phyloP scores from a whole-genome alignment of 169 alveolate species.

The Ichthyophthirius multifiliis region DNA sequence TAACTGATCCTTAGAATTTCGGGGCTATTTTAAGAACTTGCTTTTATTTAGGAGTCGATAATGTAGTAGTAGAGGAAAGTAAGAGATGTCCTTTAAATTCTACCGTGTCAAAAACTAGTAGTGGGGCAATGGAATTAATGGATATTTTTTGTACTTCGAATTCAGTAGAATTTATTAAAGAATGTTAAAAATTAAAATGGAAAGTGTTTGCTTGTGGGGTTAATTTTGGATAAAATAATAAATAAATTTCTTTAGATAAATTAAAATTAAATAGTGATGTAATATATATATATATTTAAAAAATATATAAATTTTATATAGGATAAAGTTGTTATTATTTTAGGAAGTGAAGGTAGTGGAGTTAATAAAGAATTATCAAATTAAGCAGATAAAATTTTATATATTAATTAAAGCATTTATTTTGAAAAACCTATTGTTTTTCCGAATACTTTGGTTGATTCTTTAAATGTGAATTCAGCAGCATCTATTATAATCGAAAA shows the following conservation, averaged over 20 bases:
- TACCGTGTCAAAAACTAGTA: constrained; percentile 51
- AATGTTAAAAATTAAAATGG: background rate
- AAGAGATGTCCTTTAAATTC: constrained; percentile 50
- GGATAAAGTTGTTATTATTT: constrained; percentile 25
- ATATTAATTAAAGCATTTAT: constrained; percentile 13
- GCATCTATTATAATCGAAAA: constrained; percentile 37
- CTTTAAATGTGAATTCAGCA: constrained; percentile 53
- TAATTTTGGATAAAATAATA: background rate
- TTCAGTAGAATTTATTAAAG: constrained; percentile 1
- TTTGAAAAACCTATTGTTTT: background rate
- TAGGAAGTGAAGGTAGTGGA: constrained; percentile 62
- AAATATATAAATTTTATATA: background rate
- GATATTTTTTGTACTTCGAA: constrained; percentile 18
- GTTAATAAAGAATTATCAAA: constrained; percentile 19
- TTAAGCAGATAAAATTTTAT: constrained; percentile 25
- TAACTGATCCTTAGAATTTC: constrained; percentile 58
- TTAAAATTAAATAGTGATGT: background rate
- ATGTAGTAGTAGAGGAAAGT: constrained; percentile 35
- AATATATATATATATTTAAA: background rate
- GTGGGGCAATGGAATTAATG: constrained; percentile 63
- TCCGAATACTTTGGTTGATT: constrained; percentile 54
- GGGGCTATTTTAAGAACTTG: constrained; percentile 56
- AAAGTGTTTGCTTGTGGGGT: background rate
- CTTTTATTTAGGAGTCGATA: constrained; percentile 52
- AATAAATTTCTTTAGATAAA: background rate